Base-by-base conservation (phyloP, 257 asterid genomes). In the Cordia subcordata region DNA sequence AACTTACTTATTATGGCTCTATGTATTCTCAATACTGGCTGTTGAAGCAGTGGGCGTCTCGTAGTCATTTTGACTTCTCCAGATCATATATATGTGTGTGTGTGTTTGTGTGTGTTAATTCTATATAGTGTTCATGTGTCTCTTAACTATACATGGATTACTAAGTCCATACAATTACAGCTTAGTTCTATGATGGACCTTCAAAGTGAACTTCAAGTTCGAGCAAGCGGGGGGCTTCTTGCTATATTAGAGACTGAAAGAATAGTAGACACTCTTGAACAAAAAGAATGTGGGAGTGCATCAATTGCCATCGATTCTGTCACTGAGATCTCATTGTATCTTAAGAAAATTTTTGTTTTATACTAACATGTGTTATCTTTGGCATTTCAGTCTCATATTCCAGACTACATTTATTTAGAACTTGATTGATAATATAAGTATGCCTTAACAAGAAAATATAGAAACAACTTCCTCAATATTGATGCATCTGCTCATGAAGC, bases 201-300 rank as follows among this genome's bases (percentile, higher is more conserved):
- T 47, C 79, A 84, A 57, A 92, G 95, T 68, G 99, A 92, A 54
- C 84, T 84, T 69, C 94, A 88, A 88, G 95, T 92, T 67, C 96
- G 99, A 69, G 95, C 95, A 61, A 75, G 88, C 62, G 99, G 99
- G 33, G 99, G 99, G 58, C 97, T 92, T 77, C 95, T 92, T 55
- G 97, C 97, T 54, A 83, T 92, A 69, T 75, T 92, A 68, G 99
- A 92, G 77, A 86, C 74, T 84, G 99, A 86, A 75, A 83, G 95
- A 75, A 81, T 88, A 65, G 61, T 92, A 65, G 96, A 86, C 71
- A 75, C 83, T 39, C 80, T 80, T 70, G 97, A 88, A 68, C 90
- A 69, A 63, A 79, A 61, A 57, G 99, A 88, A 68, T 64, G 83
- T 69, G 84, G 83, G 65, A 77, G 69, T 67, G 77, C 85, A 63